Evolutionary conservation across 2,329 filamentous ascomycete species (phyloP).

Genomic region (Mycogone perniciosa): DNA sequence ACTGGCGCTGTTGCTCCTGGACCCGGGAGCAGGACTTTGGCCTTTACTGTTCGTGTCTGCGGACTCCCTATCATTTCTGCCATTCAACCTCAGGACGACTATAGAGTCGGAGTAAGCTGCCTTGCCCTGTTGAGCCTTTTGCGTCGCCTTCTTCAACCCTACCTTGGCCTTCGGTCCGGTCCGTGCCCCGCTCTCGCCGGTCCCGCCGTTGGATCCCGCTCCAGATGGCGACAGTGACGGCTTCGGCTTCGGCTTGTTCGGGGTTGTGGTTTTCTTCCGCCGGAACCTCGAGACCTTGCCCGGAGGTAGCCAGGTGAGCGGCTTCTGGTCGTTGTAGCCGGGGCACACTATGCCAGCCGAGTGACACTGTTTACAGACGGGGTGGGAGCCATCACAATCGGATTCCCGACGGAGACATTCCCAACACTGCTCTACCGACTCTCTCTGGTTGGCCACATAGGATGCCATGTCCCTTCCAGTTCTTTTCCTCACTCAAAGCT

Average conservation of each 20-base stretch:
- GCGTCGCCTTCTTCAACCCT: neutral
- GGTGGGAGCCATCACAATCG: slow-evolving; percentile 33
- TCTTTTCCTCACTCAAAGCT: too few relatives aligned
- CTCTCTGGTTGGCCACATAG: neutral
- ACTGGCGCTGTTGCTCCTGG: neutral
- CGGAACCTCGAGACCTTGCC: slow-evolving; percentile 23
- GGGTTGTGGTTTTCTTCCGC: neutral
- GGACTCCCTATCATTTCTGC: neutral
- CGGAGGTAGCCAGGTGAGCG: slow-evolving; percentile 34
- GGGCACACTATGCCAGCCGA: slow-evolving; percentile 29
- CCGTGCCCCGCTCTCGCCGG: neutral
- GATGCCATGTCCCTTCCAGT: neutral
- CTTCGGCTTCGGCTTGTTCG: neutral
- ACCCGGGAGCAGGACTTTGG: neutral
- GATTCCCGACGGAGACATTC: slow-evolving; percentile 35
- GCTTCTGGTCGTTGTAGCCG: slow-evolving; percentile 33
- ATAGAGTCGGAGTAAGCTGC: neutral
- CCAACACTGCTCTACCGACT: slow-evolving; percentile 29
- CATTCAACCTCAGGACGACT: neutral
- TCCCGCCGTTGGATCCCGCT: neutral
- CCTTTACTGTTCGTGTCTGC: neutral
- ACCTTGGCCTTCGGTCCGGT: neutral
- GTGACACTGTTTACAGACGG: slow-evolving; percentile 32
- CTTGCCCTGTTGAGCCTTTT: neutral
- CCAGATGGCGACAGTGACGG: neutral